Evolutionary conservation across 1,284 basidiomycete species (phyloP).

Genomic region (Trichosporon faecale): DNA sequence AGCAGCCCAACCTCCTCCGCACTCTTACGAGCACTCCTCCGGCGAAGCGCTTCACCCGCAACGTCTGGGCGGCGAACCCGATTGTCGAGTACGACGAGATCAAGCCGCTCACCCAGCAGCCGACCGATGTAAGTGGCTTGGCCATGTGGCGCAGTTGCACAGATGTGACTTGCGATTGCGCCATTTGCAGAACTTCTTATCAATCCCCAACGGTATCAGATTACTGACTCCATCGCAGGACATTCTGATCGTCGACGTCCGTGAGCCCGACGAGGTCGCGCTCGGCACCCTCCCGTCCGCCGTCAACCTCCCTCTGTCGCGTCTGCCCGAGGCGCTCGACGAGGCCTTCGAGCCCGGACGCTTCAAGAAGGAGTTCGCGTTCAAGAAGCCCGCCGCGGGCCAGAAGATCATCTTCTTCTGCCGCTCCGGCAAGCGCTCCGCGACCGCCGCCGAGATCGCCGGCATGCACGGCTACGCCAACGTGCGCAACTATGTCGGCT

Average conservation of each 20-base stretch:
- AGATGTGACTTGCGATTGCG: neutral
- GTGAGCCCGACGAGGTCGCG: slow-evolving; percentile 87
- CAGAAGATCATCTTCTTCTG: slow-evolving; percentile 94
- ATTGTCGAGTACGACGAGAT: slow-evolving; percentile 76
- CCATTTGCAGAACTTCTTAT: neutral
- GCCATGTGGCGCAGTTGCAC: neutral
- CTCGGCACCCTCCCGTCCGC: slow-evolving; percentile 94
- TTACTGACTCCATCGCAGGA: slow-evolving; percentile 55
- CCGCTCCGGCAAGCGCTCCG: slow-evolving; percentile 80
- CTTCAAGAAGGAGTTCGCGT: slow-evolving; percentile 74
- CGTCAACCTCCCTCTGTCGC: slow-evolving; percentile 86
- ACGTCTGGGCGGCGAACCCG: slow-evolving; percentile 49
- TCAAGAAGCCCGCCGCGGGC: slow-evolving; percentile 69
- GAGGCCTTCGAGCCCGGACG: slow-evolving; percentile 55
- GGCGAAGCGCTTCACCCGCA: slow-evolving; percentile 15
- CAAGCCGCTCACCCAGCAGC: slow-evolving; percentile 75
- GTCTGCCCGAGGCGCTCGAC: slow-evolving; percentile 67
- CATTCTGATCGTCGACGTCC: slow-evolving; percentile 83
- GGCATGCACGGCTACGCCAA: slow-evolving; percentile 75
- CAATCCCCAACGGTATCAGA: neutral
- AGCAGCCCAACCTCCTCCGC: neutral
- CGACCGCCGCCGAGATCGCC: slow-evolving; percentile 79
- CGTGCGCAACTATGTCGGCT: slow-evolving; percentile 87
- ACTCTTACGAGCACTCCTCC: neutral
- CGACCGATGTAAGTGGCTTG: slow-evolving; percentile 66